A percentile compares a stretch with the other conserved stretches of the same genome.
Evolutionary conservation across 345 rosid species (phyloP).

Genomic region (Gossypium australe): DNA sequence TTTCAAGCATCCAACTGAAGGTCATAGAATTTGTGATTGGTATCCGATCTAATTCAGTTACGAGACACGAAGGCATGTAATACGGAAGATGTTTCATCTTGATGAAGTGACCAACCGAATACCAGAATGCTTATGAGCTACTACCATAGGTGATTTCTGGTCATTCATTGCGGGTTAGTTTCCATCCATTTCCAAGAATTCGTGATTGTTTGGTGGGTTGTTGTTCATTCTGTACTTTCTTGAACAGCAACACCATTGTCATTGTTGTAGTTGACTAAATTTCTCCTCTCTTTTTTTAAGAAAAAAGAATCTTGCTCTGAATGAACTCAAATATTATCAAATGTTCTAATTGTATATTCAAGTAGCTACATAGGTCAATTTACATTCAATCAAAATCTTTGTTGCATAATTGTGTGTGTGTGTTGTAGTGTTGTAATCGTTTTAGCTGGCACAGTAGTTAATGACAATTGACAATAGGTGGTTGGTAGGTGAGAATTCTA

Average conservation of each 20-base stretch:
- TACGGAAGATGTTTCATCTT: slow-evolving; percentile 4
- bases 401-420: background rate
- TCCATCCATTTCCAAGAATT: background rate
- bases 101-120: background rate
- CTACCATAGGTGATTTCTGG: background rate
- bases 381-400: background rate
- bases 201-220: background rate
- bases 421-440: background rate
- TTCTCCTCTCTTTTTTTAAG: background rate
- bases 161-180: background rate
- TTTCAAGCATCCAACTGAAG: slow-evolving; percentile 2
- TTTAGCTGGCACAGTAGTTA: slow-evolving; percentile 11
- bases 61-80: background rate
- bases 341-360: slow-evolving; percentile 16
- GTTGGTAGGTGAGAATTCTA: background rate
- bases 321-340: background rate
- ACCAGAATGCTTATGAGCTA: background rate
- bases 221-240: slow-evolving; percentile 13
- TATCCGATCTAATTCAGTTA: background rate
- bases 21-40: background rate
- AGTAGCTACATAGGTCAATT: slow-evolving; percentile 1
- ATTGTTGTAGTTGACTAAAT: background rate
- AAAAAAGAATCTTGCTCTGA: background rate
- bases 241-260: background rate
- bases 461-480: background rate